Evolutionary conservation across 129 eudicot genomes (phyloP).

Genomic region (Oenanthe sinensis): DNA sequence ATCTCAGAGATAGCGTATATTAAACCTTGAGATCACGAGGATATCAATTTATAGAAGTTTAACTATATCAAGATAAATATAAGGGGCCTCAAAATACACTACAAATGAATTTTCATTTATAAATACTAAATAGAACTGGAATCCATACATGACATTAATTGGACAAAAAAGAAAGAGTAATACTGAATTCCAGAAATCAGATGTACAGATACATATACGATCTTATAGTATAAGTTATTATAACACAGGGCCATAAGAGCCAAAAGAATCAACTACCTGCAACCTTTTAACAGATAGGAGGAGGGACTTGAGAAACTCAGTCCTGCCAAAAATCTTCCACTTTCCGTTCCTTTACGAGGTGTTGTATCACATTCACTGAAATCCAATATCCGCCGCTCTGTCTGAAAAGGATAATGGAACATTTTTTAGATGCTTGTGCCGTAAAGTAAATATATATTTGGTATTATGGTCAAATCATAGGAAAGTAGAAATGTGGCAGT

Average conservation of each 20-base stretch:
- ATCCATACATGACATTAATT: neutral
- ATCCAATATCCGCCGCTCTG: slow-evolving; percentile 75
- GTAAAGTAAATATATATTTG: neutral
- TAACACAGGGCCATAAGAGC: neutral
- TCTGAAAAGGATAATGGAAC: slow-evolving; percentile 25
- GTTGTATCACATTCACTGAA: slow-evolving; percentile 73
- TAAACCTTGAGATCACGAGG: too few species aligned
- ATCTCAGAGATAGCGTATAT: too few species aligned
- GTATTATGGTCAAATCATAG: neutral
- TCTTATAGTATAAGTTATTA: neutral
- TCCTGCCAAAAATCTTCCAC: slow-evolving; percentile 25
- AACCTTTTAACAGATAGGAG: slow-evolving; percentile 64
- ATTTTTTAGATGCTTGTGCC: neutral
- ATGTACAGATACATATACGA: slow-evolving; percentile 1
- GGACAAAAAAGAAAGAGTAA: neutral
- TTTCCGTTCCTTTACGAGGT: slow-evolving; percentile 43
- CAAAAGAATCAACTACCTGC: slow-evolving; percentile 41
- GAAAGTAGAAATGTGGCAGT: neutral
- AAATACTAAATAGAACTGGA: neutral
- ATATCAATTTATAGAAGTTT: too few species aligned
- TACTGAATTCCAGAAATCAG: neutral
- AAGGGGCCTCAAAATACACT: neutral
- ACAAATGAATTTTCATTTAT: neutral
- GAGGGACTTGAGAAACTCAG: slow-evolving; percentile 52
- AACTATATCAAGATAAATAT: neutral